Percentiles rank a stretch among this genome's conserved stretches.
These are phyloP conservation scores for Aspergillus incahuasiensis DNA, from an alignment of 495 filamentous ascomycete species.

Conservation along the genomic window DNA sequence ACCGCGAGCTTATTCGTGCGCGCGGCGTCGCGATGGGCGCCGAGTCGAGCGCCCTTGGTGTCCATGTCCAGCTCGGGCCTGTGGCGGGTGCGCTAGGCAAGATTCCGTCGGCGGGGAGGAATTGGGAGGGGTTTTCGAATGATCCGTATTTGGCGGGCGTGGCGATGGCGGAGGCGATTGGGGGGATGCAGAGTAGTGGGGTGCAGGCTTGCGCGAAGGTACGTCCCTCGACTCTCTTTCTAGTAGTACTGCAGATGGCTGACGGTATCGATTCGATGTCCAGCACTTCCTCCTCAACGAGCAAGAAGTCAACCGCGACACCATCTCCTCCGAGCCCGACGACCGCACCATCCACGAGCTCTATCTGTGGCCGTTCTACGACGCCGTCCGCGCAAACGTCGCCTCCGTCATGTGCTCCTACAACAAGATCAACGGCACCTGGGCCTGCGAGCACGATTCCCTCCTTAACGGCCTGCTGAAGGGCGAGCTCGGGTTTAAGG, in stretches of 20 bases:
- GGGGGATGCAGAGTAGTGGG: conserved; percentile 52
- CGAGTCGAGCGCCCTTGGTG: conserved; percentile 53
- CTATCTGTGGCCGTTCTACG: conserved; percentile 73
- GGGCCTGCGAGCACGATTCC: conserved; percentile 61
- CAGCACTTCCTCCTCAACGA: conserved; percentile 25
- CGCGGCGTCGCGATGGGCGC: conserved; percentile 61
- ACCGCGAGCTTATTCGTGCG: conserved; percentile 56
- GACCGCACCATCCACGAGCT: conserved; percentile 76
- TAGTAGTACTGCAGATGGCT: too few relatives aligned
- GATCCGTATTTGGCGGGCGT: conserved; percentile 62
- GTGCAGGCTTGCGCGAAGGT: conserved; percentile 57
- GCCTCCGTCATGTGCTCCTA: conserved; percentile 69
- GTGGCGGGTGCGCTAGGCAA: conserved; percentile 52
- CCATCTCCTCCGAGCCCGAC: conserved; percentile 53
- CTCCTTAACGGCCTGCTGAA: conserved; percentile 60
- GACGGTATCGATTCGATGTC: background rate
- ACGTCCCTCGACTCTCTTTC: too few relatives aligned
- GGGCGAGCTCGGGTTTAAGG: conserved; percentile 61
- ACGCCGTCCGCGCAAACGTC: conserved; percentile 57
- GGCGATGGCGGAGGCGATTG: conserved; percentile 49
- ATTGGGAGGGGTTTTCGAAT: conserved; percentile 70
- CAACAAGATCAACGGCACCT: conserved; percentile 61
- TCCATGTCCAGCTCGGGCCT: conserved; percentile 48
- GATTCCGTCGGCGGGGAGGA: conserved; percentile 45
- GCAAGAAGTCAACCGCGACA: conserved; percentile 67